Conservation (phyloP, 2,329 filamentous ascomycete species). For the Venturia pyrina region DNA sequence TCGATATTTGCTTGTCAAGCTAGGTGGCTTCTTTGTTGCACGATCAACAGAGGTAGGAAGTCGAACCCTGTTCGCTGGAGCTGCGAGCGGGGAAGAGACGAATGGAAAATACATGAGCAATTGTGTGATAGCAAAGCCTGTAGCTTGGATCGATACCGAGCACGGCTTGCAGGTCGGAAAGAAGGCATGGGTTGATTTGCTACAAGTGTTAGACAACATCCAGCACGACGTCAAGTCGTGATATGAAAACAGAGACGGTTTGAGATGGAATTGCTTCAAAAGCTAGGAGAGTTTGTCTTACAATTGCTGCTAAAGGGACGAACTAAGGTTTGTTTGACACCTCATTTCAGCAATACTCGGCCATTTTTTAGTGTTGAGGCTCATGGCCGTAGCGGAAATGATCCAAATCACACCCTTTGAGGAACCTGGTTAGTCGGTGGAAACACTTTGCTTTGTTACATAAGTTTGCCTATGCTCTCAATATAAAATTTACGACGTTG, state of each 20-base stretch:
- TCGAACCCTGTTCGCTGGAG: conserved; percentile 32
- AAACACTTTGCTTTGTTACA: not conserved
- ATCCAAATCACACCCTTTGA: not conserved
- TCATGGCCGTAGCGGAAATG: not conserved
- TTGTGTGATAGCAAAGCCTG: conserved; percentile 21
- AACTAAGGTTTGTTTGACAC: not conserved
- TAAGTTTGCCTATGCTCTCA: not conserved
- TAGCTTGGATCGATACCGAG: conserved; percentile 25
- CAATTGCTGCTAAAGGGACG: not conserved
- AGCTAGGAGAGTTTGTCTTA: not conserved
- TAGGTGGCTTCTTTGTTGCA: conserved; percentile 19
- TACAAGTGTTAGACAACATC: conserved; percentile 28
- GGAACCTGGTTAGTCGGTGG: not conserved
- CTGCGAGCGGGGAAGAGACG: conserved; percentile 23
- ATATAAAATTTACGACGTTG: not conserved
- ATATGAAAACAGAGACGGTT: not conserved
- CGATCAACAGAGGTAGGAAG: conserved; percentile 31
- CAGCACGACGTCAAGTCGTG: conserved; percentile 20
- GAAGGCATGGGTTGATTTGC: conserved; percentile 32
- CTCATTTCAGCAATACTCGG: not conserved
- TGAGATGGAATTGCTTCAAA: not conserved
- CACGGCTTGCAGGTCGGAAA: conserved; percentile 28
- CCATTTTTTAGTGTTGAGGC: not conserved
- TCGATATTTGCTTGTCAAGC: not conserved
- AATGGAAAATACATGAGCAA: conserved; percentile 34